Conservation (phyloP, 805 yeast species). For the Peterozyma xylosa region DNA sequence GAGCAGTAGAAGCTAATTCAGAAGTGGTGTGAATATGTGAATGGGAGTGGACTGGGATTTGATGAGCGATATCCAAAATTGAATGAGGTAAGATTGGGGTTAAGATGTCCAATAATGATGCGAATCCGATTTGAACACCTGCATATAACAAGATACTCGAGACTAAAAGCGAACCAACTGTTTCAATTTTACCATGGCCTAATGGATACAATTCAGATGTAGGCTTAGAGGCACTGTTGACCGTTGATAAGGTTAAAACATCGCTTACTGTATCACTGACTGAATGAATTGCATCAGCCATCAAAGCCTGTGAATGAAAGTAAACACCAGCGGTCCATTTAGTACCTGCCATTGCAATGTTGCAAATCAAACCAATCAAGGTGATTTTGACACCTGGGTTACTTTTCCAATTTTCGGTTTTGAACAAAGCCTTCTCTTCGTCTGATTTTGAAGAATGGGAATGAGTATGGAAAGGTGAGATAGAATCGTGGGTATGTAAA, state of each 20-base stretch:
- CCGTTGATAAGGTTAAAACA: conserved; percentile 82
- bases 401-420: conserved; percentile 35
- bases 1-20: conserved; percentile 18
- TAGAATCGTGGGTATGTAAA: conserved; percentile 10
- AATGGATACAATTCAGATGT: conserved; percentile 63
- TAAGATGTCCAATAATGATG: conserved; percentile 59
- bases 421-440: conserved; percentile 34
- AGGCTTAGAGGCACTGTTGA: conserved; percentile 58
- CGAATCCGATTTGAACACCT: conserved; percentile 87
- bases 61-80: conserved; percentile 41
- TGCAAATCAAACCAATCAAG: conserved; percentile 81
- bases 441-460: conserved; percentile 32
- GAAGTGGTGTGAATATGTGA: conserved; percentile 24
- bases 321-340: conserved; percentile 86
- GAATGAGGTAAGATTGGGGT: conserved; percentile 63
- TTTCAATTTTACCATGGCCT: conserved; percentile 91
- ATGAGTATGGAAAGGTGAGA: conserved; percentile 27
- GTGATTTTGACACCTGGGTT: conserved; percentile 92
- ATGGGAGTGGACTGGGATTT: conserved; percentile 47
- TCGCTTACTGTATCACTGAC: conserved; percentile 87
- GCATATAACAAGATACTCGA: conserved; percentile 78
- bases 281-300: conserved; percentile 95
- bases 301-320: conserved; percentile 89
- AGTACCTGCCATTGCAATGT: conserved; percentile 77
- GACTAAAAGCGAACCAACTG: conserved; percentile 86